Base-by-base conservation (phyloP, 2,329 filamentous ascomycete species). In the Septoria linicola region DNA sequence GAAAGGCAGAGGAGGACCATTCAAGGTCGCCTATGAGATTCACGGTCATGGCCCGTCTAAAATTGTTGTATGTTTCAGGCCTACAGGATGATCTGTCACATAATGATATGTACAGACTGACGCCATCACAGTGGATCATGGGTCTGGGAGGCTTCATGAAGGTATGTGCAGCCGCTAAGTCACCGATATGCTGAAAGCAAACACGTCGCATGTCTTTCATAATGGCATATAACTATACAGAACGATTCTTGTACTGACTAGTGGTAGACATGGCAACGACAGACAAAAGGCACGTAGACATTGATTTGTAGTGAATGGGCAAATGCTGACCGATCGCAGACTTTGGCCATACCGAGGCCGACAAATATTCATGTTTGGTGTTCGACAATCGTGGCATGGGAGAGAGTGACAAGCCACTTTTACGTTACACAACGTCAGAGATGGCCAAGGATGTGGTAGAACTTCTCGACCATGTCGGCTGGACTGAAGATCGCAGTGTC, bases 351-450 rank as follows among this genome's bases (percentile, higher is more conserved):
- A 76, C 82, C 43, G 76, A 82, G 54, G 78, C 75, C 40, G 74
- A 82, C 54, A 74, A 78, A 58, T 95, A 90, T 73, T 85, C 86
- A 0, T 84, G 84, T 49, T 78, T 96, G 5, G 72, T 93, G 49
- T 76, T 89, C 59, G 90, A 95, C 73, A 95, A 95, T 72, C 82
- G 90, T 60, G 89, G 90, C 57, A 86, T 95, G 66, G 90, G 90
- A 50, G 79, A 80, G 55, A 89, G 85, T 41, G 87, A 88, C 72
- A 90, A 87, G 68, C 90, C 90, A 0, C 66, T 87, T 17, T 76
- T 80, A 62, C 81, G 88, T 35, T 96, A 95, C 74, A 86, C 86
- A 23, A 93, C 89, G 2, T 84, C 80, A 32, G 86, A 88, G 61
- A 95, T 96, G 89, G 90, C 90, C 17, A 80, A 77, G 54, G 90